Conservation (phyloP, 106 monocot genomes). For the Triglochin maritima region DNA sequence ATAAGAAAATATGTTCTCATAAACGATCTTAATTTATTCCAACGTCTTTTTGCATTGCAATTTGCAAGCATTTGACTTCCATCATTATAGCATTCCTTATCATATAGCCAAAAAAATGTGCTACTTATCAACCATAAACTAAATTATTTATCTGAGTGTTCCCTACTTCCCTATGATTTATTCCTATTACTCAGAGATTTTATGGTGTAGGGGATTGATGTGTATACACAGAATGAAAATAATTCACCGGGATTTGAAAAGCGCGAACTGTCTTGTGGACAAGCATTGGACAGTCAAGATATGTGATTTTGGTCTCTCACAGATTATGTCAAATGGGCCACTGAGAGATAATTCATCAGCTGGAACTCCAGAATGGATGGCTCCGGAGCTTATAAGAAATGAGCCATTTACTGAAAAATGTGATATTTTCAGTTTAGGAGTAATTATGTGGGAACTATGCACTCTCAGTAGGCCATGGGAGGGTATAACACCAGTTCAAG, state of each 20-base stretch:
- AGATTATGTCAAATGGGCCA: slow-evolving; percentile 45
- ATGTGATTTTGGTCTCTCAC: slow-evolving; percentile 95
- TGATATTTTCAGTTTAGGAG: slow-evolving; percentile 95
- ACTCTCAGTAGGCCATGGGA: slow-evolving; percentile 92
- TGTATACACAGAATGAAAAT: slow-evolving; percentile 99
- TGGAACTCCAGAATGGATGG: slow-evolving; percentile 99
- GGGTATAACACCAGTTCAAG: slow-evolving; percentile 77
- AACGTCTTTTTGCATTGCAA: too few species aligned
- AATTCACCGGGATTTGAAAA: slow-evolving; percentile 92
- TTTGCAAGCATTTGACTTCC: too few species aligned
- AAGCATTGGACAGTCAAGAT: slow-evolving; percentile 95
- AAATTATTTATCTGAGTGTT: too few species aligned
- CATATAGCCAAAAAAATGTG: too few species aligned
- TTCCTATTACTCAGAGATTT: too few species aligned
- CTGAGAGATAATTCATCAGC: slow-evolving; percentile 80
- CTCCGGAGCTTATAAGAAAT: slow-evolving; percentile 90
- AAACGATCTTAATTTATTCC: too few species aligned
- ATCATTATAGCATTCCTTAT: too few species aligned
- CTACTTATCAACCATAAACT: too few species aligned
- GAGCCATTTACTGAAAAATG: slow-evolving; percentile 89
- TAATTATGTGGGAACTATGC: slow-evolving; percentile 98
- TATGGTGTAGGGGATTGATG: slow-evolving; percentile 66
- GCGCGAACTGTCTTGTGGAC: slow-evolving; percentile 95
- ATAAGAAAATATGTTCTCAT: too few species aligned
- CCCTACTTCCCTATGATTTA: too few species aligned